A percentile compares a stretch with the other conserved stretches of the same genome.
phyloP scores from a whole-genome alignment of 1,284 basidiomycete genomes.

The Malassezia globosa region DNA sequence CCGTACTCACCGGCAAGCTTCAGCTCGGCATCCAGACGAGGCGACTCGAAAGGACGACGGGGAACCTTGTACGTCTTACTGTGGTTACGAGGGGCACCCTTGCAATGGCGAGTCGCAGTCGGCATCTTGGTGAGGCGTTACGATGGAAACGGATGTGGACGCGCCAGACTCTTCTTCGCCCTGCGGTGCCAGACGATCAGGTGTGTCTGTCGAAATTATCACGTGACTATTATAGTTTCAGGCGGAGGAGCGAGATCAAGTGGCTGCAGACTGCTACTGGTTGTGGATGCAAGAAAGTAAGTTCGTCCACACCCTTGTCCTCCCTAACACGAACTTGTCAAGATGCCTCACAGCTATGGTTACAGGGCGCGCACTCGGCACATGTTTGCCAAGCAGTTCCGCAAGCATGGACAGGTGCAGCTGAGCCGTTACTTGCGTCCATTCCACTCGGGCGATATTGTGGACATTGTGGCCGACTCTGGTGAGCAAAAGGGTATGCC shows the following conservation, averaged over 20 bases:
- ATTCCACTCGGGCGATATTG: conserved; percentile 94
- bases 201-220: conserved; percentile 13
- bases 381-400: conserved; percentile 61
- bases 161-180: conserved; percentile 7
- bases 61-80: conserved; percentile 58
- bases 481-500: conserved; percentile 99
- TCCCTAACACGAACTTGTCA: conserved; percentile 10
- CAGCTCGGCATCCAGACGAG: conserved; percentile 97
- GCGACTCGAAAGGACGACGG: conserved; percentile 89
- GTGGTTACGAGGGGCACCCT: conserved; percentile 42
- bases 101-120: conserved; percentile 40
- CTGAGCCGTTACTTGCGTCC: conserved; percentile 83
- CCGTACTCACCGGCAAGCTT: conserved; percentile 99
- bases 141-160: background rate
- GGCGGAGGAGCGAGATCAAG: background rate
- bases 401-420: conserved; percentile 82
- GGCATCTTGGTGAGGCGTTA: conserved; percentile 16
- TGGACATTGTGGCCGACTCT: conserved; percentile 98
- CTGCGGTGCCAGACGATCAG: background rate
- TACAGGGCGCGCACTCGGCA: conserved; percentile 98
- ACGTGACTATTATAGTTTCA: conserved; percentile 18
- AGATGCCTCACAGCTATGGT: conserved; percentile 99
- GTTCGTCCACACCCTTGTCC: background rate
- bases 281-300: background rate
- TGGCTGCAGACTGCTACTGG: background rate